Evolutionary conservation across 2,329 filamentous ascomycete species (phyloP), one percentile per base, ranked within the genome.

Genomic region (Alternaria metachromatica): DNA sequence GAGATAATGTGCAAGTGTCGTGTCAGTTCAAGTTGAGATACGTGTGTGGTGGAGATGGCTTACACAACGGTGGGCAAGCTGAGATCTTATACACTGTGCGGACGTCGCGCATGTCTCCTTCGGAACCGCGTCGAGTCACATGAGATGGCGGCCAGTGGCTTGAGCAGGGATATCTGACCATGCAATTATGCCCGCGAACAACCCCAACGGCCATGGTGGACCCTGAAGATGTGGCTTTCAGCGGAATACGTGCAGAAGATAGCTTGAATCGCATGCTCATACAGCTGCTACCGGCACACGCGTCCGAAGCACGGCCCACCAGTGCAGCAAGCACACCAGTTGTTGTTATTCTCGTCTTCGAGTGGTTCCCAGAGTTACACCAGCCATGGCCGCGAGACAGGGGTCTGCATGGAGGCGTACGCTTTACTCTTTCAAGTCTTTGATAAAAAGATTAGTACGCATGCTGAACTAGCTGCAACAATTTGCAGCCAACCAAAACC

Each of bases 1-100:
- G 23, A 9, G 49, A 53, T 61, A 43, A 57, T 18, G 51, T 60
- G 56, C 28, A 37, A 55, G 53, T 55, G 41, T 30, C 33, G 46
- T 41, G 51, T 50, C 53, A 50, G 33, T 61, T 45, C 67, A 66
- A 60, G 65, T 68, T 55, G 51, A 46, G 56, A 61, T 71, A 70
- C 64, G 69, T 75, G 69, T 71, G 68, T 73, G 62, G 66, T 71
- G 62, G 64, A 67, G 61, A 59, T 62, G 67, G 73, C 73, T 74
- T 71, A 75, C 73, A 66, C 66, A 70, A 73, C 70, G 65, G 71
- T 60, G 75, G 76, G 74, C 64, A 62, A 60, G 74, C 65, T 72
- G 67, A 72, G 72, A 69, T 76, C 74, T 78, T 79, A 79, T 79
- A 79, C 63, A 71, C 49, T 51, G 66, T 25, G 66, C 59, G 61